Percentiles rank a stretch among this genome's conserved stretches.
Evolutionary conservation across 2,329 filamentous ascomycete species (phyloP).

Genomic region (Xylaria arbuscula): DNA sequence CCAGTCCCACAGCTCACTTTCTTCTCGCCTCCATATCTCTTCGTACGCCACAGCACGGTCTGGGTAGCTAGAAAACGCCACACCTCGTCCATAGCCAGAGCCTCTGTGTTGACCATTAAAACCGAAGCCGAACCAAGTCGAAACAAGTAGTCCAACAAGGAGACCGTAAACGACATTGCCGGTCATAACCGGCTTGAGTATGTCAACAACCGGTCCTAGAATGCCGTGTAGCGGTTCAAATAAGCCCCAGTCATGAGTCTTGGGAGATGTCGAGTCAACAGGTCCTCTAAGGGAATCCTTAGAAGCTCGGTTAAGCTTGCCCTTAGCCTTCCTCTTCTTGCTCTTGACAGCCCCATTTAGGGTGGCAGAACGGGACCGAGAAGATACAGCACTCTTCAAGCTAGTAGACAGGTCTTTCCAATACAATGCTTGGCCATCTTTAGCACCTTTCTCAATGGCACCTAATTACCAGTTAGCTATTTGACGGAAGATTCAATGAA

Average conservation of each 20-base stretch:
- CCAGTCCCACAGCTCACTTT: slow-evolving; percentile 93
- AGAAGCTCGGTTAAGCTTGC: slow-evolving; percentile 59
- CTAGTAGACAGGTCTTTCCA: slow-evolving; percentile 82
- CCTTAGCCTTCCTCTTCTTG: slow-evolving; percentile 71
- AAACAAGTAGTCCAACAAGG: slow-evolving; percentile 76
- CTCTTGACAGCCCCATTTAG: slow-evolving; percentile 62
- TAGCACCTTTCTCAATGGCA: slow-evolving; percentile 94
- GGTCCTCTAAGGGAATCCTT: slow-evolving; percentile 55
- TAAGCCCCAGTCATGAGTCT: slow-evolving; percentile 74
- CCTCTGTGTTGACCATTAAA: slow-evolving; percentile 55
- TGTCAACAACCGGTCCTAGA: slow-evolving; percentile 75
- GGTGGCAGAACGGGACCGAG: slow-evolving; percentile 66
- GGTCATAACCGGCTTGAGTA: slow-evolving; percentile 76
- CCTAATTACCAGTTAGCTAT: slow-evolving; percentile 63
- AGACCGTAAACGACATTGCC: slow-evolving; percentile 82
- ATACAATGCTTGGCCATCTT: slow-evolving; percentile 87
- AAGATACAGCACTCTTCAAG: slow-evolving; percentile 77
- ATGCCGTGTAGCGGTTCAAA: slow-evolving; percentile 81
- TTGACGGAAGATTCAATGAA: not conserved
- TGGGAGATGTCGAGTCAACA: slow-evolving; percentile 55
- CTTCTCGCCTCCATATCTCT: slow-evolving; percentile 89
- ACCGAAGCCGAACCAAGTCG: slow-evolving; percentile 78
- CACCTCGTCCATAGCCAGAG: slow-evolving; percentile 53
- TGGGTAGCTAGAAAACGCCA: slow-evolving; percentile 60
- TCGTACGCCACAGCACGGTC: slow-evolving; percentile 87